Conservation (phyloP, 179 eudicot genomes). For the Gypsophila paniculata region DNA sequence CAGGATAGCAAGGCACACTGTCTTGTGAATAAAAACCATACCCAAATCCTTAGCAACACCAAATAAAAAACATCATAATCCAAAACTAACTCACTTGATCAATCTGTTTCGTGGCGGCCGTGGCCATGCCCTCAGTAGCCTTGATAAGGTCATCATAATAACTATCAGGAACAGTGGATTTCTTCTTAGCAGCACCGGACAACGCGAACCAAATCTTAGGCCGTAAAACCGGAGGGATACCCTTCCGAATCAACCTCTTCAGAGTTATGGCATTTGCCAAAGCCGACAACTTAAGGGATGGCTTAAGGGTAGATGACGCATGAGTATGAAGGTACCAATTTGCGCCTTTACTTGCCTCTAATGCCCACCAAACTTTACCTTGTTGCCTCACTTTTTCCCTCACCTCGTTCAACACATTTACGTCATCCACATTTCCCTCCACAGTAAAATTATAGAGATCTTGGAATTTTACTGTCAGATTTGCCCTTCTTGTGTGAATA, state of each 20-base stretch:
- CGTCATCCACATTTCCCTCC: conserved; percentile 98
- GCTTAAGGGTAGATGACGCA: conserved; percentile 47
- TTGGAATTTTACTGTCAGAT: conserved; percentile 79
- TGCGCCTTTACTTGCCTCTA: conserved; percentile 89
- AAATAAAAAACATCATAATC: background rate
- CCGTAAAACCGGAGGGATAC: conserved; percentile 77
- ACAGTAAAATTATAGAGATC: conserved; percentile 86
- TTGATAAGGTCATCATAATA: conserved; percentile 74
- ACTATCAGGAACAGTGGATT: conserved; percentile 85
- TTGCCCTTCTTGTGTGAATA: conserved; percentile 86
- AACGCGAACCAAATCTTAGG: conserved; percentile 88
- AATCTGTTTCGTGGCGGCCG: conserved; percentile 87
- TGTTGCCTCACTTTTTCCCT: conserved; percentile 91
- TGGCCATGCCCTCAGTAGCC: conserved; percentile 75
- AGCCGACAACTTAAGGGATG: conserved; percentile 69
- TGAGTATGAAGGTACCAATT: conserved; percentile 84
- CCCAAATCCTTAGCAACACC: background rate
- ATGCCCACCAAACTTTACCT: conserved; percentile 88
- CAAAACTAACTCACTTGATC: conserved; percentile 73
- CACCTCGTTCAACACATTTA: conserved; percentile 92
- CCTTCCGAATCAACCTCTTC: conserved; percentile 80
- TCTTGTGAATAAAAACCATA: too few relatives aligned
- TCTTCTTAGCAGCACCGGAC: conserved; percentile 97
- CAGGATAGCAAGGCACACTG: too few relatives aligned
- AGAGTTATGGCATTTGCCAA: conserved; percentile 72